Evolutionary conservation across 2,329 filamentous ascomycete genomes (phyloP).

Genomic region (Mariannaea elegans): DNA sequence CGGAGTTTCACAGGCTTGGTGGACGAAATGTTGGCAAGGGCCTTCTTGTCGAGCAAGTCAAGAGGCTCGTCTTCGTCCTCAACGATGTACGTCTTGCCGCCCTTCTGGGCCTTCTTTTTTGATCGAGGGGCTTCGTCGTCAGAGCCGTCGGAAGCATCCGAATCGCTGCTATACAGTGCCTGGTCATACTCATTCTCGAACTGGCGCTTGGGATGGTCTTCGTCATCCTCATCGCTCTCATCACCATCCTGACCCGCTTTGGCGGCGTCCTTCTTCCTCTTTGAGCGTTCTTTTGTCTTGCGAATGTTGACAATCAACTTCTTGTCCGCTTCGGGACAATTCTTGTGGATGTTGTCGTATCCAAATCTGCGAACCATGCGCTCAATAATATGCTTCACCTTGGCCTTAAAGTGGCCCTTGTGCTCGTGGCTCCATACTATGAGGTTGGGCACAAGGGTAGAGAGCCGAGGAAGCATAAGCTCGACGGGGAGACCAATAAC

Average conservation of each 20-base stretch:
- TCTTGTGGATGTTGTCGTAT: conserved; percentile 78
- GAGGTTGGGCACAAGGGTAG: conserved; percentile 83
- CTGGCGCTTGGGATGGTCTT: conserved; percentile 59
- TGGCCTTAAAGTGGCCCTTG: conserved; percentile 95
- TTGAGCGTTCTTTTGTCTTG: conserved; percentile 90
- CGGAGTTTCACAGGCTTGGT: conserved; percentile 79
- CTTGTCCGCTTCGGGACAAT: conserved; percentile 85
- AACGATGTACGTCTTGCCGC: conserved; percentile 83
- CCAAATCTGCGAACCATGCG: conserved; percentile 93
- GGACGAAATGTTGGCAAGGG: conserved; percentile 91
- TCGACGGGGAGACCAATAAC: conserved; percentile 84
- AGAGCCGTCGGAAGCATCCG: conserved; percentile 59
- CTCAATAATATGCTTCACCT: conserved; percentile 98
- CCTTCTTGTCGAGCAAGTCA: conserved; percentile 88
- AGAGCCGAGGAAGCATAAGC: conserved; percentile 80
- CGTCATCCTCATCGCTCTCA: conserved; percentile 63
- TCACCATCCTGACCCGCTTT: conserved; percentile 66
- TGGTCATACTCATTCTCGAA: conserved; percentile 96
- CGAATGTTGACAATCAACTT: conserved; percentile 95
- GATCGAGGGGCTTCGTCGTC: conserved; percentile 63
- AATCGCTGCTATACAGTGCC: conserved; percentile 87
- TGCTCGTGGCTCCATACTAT: conserved; percentile 98
- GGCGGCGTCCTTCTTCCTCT: conserved; percentile 83
- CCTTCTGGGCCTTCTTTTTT: conserved; percentile 64
- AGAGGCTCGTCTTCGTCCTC: conserved; percentile 95